Base-by-base conservation (phyloP, 495 filamentous ascomycete species). In the Immersiella caudata region DNA sequence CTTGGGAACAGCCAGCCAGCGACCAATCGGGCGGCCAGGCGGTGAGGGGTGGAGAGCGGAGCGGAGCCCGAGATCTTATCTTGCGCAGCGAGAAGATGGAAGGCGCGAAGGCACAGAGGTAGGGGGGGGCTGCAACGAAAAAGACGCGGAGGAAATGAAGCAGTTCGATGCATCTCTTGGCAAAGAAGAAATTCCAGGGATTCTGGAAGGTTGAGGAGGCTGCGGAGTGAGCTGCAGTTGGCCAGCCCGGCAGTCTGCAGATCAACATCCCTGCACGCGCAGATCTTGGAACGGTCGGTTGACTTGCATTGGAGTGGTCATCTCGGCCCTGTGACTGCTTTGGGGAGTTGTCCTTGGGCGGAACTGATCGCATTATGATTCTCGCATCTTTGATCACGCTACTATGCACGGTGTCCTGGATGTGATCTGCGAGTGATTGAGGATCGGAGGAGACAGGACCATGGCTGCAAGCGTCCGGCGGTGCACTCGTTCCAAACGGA, bases 311-410 rank as follows among this genome's bases (percentile, higher is more conserved):
- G 33, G 35, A 46, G 22, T 54, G 33, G 61, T 59, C 22, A 72
- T 72, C 66, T 72, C 70, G 70, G 70, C 63, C 70, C 64, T 69
- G 67, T 72, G 64, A 67, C 70, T 67, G 64, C 61, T 67, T 72
- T 62, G 16, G 67, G 70, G 25, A 6, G 50, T 14, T 56, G 29
- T 58, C 58, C 20, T 56, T 69, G 18, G 60, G 40, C 40, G 16
- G 40, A 46, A 46, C 40, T 46, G 24, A 40, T n/a, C 58, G 58
- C 11, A 21, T 27, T 46, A 35, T 40, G 27, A 35, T 36, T 21
- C 58, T 36, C 12, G n/a, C 57, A 60, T 60, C 57, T n/a, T n/a
- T 33, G 58, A 21, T n/a, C 58, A 60, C 33, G 40, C 40, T 46
- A 46, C 40, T 5, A 46, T 12, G 16, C 40, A 46, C 14, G 11